Evolutionary conservation across 208 protist genomes (phyloP), one percentile per base, ranked within the genome.

Genomic region (Wallacemonas sp.): DNA sequence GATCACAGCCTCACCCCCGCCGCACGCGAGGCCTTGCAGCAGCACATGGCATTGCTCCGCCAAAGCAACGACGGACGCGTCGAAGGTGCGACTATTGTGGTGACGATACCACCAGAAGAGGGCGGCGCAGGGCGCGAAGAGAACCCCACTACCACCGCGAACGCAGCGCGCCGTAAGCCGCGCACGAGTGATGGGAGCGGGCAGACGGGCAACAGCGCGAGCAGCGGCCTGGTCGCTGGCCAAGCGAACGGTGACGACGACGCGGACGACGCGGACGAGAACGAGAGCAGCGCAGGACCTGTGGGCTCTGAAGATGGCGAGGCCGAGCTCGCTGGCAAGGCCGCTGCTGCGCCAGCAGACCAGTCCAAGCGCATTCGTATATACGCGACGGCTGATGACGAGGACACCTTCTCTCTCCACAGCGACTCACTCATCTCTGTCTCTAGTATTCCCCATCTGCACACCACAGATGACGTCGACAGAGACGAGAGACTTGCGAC

Each of bases 21-120:
- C 58, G 58, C 68, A 62, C 54, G 39, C 4, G 53, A 68, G 21
- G 56, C 66, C 24, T 78, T 86, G 60, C 69, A 81, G 65, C 64
- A 61, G 2, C 89, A 95, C 51, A 26, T 91, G 26, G 67, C 85
- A 44, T 64, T 84, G 59, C 62, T 95, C 22, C 55, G 62, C 6
- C 69, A 84, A 22, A 75, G 69, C 64, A 90, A 79, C 65, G 86
- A 96, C 60, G 86, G 86, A 34, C 53, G 66, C n/a, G 78, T 83
- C 9, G 72, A 82, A 21, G 80, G 88, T 12, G 77, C 68, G 24
- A 68, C 82, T 14, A 45, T 80, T 14, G 73, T 89, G 33, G 69
- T 74, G 22, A 9, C 47, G 3, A 82, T 95, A 21, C 70, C 83
- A 6, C 70, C 61, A 17, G 83, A 90, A 45, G 80, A 92, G 42